These are phyloP conservation scores for Globisporangium orthogonon DNA, from an alignment of 352 stramenopile genomes.

Conservation along the genomic window DNA sequence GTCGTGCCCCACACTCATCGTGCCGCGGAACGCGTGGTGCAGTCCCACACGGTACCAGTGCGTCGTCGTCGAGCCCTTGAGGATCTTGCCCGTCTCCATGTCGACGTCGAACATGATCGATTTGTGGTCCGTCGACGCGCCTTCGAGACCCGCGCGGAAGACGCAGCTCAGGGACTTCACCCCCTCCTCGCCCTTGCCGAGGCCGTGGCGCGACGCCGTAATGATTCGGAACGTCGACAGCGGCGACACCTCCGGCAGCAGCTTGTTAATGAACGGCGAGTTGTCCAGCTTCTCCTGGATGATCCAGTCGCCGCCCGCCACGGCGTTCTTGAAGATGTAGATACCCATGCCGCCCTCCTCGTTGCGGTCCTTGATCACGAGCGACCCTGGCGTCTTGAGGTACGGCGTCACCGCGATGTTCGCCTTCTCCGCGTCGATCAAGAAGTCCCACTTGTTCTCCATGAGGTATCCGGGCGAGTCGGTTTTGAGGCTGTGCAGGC, in stretches of 20 bases:
- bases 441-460: conserved; percentile 99
- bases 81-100: conserved; percentile 89
- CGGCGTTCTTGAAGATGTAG: conserved; percentile 96
- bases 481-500: conserved; percentile 92
- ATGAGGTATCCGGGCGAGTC: conserved; percentile 91
- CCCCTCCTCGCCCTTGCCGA: conserved; percentile 44
- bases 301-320: conserved; percentile 92
- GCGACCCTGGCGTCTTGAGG: conserved; percentile 80
- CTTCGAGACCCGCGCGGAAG: conserved; percentile 57
- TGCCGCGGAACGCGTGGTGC: conserved; percentile 60
- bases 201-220: conserved; percentile 85
- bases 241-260: conserved; percentile 91
- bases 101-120: conserved; percentile 98
- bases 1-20: conserved; percentile 82
- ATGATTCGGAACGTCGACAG: conserved; percentile 98
- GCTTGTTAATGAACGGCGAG: conserved; percentile 83
- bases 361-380: conserved; percentile 97
- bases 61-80: conserved; percentile 93
- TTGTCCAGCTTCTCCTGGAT: conserved; percentile 97
- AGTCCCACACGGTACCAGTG: conserved; percentile 94
- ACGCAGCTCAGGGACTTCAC: conserved; percentile 80
- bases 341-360: conserved; percentile 97
- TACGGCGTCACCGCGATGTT: conserved; percentile 93
- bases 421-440: conserved; percentile 88
- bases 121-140: conserved; percentile 94